A percentile compares a stretch with the other conserved stretches of the same genome.
These are phyloP conservation scores for Pharnaceum exiguum DNA, from an alignment of 148 eudicot species.

Conservation along the genomic window DNA sequence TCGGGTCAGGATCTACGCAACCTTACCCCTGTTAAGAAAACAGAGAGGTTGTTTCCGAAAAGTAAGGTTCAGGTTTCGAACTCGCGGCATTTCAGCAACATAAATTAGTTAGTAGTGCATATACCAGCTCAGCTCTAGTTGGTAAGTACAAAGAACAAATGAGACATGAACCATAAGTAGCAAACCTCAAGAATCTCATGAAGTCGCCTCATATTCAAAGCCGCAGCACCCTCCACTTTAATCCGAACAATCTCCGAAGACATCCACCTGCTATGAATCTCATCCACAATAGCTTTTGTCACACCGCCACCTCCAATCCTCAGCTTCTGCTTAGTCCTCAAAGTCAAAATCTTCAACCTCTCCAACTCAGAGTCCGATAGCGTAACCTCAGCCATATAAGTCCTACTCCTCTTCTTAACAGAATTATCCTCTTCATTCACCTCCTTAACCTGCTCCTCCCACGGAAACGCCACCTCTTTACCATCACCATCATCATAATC, in stretches of 20 bases:
- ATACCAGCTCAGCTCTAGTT: too few species aligned
- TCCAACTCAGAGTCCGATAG: conserved; percentile 74
- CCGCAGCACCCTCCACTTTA: conserved; percentile 85
- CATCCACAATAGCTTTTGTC: conserved; percentile 59
- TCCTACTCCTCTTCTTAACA: conserved; percentile 58
- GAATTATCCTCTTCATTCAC: conserved; percentile 31
- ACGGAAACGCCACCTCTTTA: conserved; percentile 74
- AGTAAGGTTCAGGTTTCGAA: too few species aligned
- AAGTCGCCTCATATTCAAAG: conserved; percentile 86
- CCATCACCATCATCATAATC: too few species aligned
- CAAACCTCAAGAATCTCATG: conserved; percentile 92
- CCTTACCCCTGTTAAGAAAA: too few species aligned
- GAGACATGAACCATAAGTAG: not conserved
- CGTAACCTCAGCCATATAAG: conserved; percentile 77
- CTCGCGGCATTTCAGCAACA: too few species aligned
- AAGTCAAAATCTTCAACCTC: conserved; percentile 56
- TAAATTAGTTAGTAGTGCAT: too few species aligned
- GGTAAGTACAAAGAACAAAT: not conserved
- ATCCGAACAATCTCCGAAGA: conserved; percentile 64
- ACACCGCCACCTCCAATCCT: conserved; percentile 73
- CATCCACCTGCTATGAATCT: conserved; percentile 77
- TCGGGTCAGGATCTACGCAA: too few species aligned
- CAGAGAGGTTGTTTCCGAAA: too few species aligned
- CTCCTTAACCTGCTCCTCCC: conserved; percentile 57
- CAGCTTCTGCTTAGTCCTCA: conserved; percentile 56